These are phyloP conservation scores for Dendrocalamus latiflorus DNA, from an alignment of 202 grass and related monocot genomes.

Conservation along the genomic window DNA sequence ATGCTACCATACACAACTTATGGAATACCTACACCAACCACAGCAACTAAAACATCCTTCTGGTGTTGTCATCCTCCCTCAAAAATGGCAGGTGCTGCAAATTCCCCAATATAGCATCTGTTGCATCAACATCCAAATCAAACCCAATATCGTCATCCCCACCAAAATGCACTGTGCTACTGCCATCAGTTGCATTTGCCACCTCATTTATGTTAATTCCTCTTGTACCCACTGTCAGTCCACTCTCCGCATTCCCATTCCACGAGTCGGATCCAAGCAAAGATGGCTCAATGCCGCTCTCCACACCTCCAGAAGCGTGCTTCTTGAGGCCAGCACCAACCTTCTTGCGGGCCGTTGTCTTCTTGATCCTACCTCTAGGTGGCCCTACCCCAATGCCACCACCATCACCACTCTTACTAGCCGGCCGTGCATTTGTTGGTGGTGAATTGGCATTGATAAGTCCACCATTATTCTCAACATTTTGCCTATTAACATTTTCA, in stretches of 20 bases:
- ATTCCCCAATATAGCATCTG: constrained; percentile 82
- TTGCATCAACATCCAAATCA: constrained; percentile 79
- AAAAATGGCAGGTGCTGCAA: constrained; percentile 88
- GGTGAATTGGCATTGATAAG: constrained; percentile 12
- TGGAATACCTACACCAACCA: constrained; percentile 17
- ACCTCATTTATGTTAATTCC: constrained; percentile 93
- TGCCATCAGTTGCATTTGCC: constrained; percentile 47
- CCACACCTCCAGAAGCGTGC: background rate
- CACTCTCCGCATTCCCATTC: constrained; percentile 13
- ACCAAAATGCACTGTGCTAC: constrained; percentile 36
- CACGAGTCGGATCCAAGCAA: background rate
- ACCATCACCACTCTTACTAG: background rate
- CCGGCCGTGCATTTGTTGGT: background rate
- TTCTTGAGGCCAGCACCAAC: constrained; percentile 51
- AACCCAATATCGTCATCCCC: constrained; percentile 57
- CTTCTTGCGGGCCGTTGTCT: constrained; percentile 82
- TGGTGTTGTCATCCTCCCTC: constrained; percentile 66
- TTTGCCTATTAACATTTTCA: constrained; percentile 12
- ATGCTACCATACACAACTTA: constrained; percentile 25
- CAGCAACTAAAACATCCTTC: constrained; percentile 56
- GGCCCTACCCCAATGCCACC: background rate
- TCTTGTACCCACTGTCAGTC: constrained; percentile 17
- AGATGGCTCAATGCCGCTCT: constrained; percentile 23
- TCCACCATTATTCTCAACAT: constrained; percentile 2
- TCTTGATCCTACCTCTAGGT: constrained; percentile 50